A percentile compares a stretch with the other conserved stretches of the same genome.
Evolutionary conservation across 1,284 basidiomycete species (phyloP).

Genomic region (Tilletia setariae): DNA sequence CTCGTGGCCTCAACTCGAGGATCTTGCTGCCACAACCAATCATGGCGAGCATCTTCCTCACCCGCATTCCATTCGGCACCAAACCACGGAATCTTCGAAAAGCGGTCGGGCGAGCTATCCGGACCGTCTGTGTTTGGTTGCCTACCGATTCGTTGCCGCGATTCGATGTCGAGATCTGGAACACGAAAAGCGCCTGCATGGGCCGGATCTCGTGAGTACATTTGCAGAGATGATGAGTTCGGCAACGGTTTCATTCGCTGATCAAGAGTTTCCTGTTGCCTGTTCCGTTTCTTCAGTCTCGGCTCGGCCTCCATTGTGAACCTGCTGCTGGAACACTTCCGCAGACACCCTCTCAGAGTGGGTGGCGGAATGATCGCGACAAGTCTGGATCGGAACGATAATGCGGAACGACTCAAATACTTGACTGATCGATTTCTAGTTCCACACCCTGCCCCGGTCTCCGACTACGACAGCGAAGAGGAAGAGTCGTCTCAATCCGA

Average conservation of each 20-base stretch:
- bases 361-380: not conserved
- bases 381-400: not conserved
- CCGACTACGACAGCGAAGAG: constrained; percentile 14
- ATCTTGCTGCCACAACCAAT: not conserved
- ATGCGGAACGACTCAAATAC: not conserved
- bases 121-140: not conserved
- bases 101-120: not conserved
- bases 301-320: not conserved
- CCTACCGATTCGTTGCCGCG: not conserved
- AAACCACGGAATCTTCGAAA: constrained; percentile 7
- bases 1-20: too few species aligned
- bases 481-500: not conserved
- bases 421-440: not conserved
- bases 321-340: not conserved
- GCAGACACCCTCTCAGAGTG: not conserved
- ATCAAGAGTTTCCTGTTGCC: not conserved
- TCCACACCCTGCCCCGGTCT: not conserved
- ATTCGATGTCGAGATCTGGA: constrained; percentile 7
- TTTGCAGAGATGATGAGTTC: too few species aligned
- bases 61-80: not conserved
- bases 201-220: constrained; percentile 6
- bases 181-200: not conserved
- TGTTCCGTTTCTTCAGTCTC: not conserved
- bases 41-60: not conserved
- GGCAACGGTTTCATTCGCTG: not conserved